phyloP scores from a whole-genome alignment of 345 rosid genomes.

The Isatis tinctoria region DNA sequence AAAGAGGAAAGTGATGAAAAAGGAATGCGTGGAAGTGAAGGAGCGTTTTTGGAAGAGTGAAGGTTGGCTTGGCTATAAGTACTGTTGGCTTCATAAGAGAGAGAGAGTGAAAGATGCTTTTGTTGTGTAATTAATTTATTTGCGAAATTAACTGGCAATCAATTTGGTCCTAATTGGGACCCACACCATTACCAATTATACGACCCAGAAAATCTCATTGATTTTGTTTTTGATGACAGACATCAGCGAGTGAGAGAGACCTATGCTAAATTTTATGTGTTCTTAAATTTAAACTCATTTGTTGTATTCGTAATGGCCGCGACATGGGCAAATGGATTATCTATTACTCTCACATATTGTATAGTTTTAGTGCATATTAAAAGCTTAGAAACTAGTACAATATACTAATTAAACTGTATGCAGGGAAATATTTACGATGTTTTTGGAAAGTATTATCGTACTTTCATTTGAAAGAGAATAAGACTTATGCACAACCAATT shows the following conservation, averaged over 20 bases:
- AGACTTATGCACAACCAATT: not conserved
- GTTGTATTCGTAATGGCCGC: slow-evolving; percentile 23
- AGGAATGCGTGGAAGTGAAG: slow-evolving; percentile 21
- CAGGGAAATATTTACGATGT: not conserved
- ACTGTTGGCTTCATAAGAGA: slow-evolving; percentile 35
- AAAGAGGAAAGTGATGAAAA: slow-evolving; percentile 22
- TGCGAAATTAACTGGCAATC: slow-evolving; percentile 58
- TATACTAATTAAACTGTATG: not conserved
- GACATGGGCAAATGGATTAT: slow-evolving; percentile 31
- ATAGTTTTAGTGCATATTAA: not conserved
- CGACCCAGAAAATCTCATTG: slow-evolving; percentile 11
- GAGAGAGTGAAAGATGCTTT: slow-evolving; percentile 6
- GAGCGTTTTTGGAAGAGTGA: slow-evolving; percentile 27
- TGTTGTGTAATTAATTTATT: slow-evolving; percentile 21
- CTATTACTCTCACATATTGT: slow-evolving; percentile 1
- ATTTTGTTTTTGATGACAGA: slow-evolving; percentile 21
- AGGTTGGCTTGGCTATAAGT: slow-evolving; percentile 50
- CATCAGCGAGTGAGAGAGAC: slow-evolving; percentile 4
- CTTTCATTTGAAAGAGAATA: not conserved
- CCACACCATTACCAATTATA: slow-evolving; percentile 33
- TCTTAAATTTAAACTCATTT: slow-evolving; percentile 11
- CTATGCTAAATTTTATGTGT: not conserved
- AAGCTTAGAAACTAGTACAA: slow-evolving; percentile 6
- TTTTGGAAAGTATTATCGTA: not conserved
- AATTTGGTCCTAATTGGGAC: slow-evolving; percentile 47